Conservation (phyloP, 345 rosid species). For the Iberis pinnata region DNA sequence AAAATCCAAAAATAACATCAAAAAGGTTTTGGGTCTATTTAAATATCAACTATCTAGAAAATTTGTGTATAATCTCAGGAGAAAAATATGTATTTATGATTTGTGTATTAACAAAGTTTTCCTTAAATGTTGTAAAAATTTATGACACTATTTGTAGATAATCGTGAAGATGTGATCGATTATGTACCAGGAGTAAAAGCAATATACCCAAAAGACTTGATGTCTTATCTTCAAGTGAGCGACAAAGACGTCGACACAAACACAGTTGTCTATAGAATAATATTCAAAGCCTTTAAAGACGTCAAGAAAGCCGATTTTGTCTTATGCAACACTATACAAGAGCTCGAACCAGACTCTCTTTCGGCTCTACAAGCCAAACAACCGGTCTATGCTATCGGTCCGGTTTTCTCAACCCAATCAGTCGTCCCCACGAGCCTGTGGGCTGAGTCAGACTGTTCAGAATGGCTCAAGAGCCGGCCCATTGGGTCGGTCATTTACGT, state of each 20-base stretch:
- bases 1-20: too few species aligned
- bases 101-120: neutral
- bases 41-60: neutral
- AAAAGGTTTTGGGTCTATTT: too few species aligned
- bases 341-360: constrained; percentile 43
- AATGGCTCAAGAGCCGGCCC: constrained; percentile 42
- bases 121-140: neutral
- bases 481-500: constrained; percentile 44
- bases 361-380: constrained; percentile 39
- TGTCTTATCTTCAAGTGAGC: constrained; percentile 52
- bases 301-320: constrained; percentile 47
- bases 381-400: constrained; percentile 52
- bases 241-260: constrained; percentile 35
- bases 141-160: constrained; percentile 27
- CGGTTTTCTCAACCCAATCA: constrained; percentile 42
- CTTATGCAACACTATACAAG: constrained; percentile 52
- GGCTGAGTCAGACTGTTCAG: constrained; percentile 53
- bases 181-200: constrained; percentile 53
- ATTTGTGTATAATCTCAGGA: neutral
- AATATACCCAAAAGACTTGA: constrained; percentile 49
- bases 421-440: constrained; percentile 55
- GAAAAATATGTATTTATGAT: neutral
- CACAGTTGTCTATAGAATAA: constrained; percentile 37
- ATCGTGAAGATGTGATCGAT: constrained; percentile 44
- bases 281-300: constrained; percentile 43